Conservation (phyloP, 2,329 filamentous ascomycete genomes). For the Penicillium nordicum region DNA sequence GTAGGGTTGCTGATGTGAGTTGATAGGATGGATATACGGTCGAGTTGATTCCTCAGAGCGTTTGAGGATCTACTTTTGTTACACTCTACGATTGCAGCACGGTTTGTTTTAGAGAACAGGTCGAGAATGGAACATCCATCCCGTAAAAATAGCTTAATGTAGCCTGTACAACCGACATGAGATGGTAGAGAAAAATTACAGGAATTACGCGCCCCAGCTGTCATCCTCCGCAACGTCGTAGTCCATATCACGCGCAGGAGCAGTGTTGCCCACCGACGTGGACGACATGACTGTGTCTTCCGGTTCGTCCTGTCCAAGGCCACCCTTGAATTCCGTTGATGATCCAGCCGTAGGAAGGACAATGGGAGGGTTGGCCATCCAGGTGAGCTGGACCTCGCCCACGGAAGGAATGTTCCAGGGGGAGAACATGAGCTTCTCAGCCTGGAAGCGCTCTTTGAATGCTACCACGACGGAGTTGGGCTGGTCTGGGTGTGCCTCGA, state of each 20-base stretch:
- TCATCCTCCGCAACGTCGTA: slow-evolving; percentile 53
- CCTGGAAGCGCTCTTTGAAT: slow-evolving; percentile 51
- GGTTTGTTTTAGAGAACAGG: background rate
- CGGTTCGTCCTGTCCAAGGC: slow-evolving; percentile 25
- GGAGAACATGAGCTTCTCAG: slow-evolving; percentile 54
- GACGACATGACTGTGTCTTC: slow-evolving; percentile 34
- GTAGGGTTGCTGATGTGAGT: background rate
- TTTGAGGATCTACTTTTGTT: background rate
- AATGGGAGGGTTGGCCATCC: slow-evolving; percentile 47
- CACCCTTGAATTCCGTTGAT: slow-evolving; percentile 23
- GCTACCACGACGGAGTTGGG: slow-evolving; percentile 42
- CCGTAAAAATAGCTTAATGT: background rate
- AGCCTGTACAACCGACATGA: slow-evolving; percentile 5
- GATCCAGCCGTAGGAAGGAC: slow-evolving; percentile 13
- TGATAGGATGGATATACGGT: slow-evolving; percentile 35
- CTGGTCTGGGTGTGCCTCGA: slow-evolving; percentile 42
- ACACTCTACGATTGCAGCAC: background rate
- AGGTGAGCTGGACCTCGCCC: slow-evolving; percentile 54
- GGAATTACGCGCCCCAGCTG: slow-evolving; percentile 34
- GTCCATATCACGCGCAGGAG: slow-evolving; percentile 40
- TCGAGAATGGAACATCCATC: background rate
- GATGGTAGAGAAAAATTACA: background rate
- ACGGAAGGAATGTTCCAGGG: slow-evolving; percentile 49
- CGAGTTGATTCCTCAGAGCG: slow-evolving; percentile 33
- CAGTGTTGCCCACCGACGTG: slow-evolving; percentile 9